phyloP scores from a whole-genome alignment of 306 rosid species.

The Cucurbita moschata region DNA sequence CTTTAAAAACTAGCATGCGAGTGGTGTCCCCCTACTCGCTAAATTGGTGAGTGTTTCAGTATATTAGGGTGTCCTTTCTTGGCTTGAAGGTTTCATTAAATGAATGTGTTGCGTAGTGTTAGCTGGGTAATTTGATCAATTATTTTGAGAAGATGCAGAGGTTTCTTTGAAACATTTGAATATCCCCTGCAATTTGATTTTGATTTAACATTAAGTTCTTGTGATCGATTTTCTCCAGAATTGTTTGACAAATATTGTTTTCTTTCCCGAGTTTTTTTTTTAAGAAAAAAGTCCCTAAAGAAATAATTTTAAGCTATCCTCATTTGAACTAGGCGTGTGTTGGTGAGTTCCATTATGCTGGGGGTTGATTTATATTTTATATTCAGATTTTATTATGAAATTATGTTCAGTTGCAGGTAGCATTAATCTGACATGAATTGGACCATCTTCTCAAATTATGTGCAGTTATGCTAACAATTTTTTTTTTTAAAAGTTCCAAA shows the following conservation, averaged over 20 bases:
- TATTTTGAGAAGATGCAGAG: not conserved
- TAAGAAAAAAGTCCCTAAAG: not conserved
- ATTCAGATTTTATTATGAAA: not conserved
- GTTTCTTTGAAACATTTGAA: not conserved
- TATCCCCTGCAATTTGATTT: not conserved
- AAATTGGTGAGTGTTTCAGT: slow-evolving; percentile 35
- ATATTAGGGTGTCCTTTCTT: not conserved
- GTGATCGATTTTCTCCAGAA: not conserved
- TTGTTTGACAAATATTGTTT: not conserved
- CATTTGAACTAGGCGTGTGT: not conserved
- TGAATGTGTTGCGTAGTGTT: not conserved
- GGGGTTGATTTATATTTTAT: not conserved
- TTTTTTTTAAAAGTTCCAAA: not conserved
- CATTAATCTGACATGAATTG: not conserved
- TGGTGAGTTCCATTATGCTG: not conserved
- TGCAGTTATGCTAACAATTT: not conserved
- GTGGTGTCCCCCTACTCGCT: slow-evolving; percentile 44
- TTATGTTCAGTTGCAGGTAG: not conserved
- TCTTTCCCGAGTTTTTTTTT: not conserved
- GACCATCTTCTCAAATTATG: not conserved
- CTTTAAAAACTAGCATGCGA: slow-evolving; percentile 66
- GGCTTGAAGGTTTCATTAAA: not conserved
- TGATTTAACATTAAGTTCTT: not conserved
- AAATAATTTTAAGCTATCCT: not conserved
- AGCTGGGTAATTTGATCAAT: not conserved